Percentiles rank a stretch among this genome's conserved stretches.
Conservation (phyloP, 2,329 filamentous ascomycete genomes). For the Aspergillus novoparasiticus region DNA sequence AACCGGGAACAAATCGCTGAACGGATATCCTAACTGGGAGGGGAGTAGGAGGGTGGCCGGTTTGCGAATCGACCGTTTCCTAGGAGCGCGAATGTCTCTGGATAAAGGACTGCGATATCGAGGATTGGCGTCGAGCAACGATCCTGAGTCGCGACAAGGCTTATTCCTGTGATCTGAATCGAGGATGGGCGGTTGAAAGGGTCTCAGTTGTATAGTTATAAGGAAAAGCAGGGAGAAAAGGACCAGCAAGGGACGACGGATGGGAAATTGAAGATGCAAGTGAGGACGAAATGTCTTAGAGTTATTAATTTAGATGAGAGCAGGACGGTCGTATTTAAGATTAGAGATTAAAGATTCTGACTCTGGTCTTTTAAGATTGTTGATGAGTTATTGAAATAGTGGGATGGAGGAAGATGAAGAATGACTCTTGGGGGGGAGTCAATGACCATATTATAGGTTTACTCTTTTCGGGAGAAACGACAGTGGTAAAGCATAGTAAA, state of each 20-base stretch:
- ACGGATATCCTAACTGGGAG: slow-evolving; percentile 9
- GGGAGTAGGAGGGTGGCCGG: slow-evolving; percentile 4
- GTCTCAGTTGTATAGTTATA: slow-evolving; percentile 26
- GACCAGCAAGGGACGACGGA: slow-evolving; percentile 25
- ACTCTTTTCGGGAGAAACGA: slow-evolving; percentile 14
- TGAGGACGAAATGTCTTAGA: slow-evolving; percentile 23
- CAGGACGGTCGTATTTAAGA: slow-evolving; percentile 11
- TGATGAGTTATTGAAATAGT: background rate
- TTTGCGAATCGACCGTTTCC: slow-evolving; percentile 14
- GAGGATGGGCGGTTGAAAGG: slow-evolving; percentile 4
- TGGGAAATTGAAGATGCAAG: slow-evolving; percentile 19
- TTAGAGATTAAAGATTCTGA: slow-evolving; percentile 7
- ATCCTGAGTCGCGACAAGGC: slow-evolving; percentile 20
- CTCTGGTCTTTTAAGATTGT: background rate
- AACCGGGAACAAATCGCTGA: slow-evolving; percentile 29
- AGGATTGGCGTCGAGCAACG: slow-evolving; percentile 19
- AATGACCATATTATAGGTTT: slow-evolving; percentile 10
- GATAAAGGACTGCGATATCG: slow-evolving; percentile 16
- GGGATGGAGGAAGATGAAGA: background rate
- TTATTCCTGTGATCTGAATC: slow-evolving; percentile 13
- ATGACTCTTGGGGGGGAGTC: background rate
- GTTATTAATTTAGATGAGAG: slow-evolving; percentile 11
- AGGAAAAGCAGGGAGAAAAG: slow-evolving; percentile 13
- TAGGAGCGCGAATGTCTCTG: slow-evolving; percentile 26
- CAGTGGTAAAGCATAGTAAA: slow-evolving; percentile 5